phyloP scores from a whole-genome alignment of 106 monocot genomes.

The Platanthera zijinensis region DNA sequence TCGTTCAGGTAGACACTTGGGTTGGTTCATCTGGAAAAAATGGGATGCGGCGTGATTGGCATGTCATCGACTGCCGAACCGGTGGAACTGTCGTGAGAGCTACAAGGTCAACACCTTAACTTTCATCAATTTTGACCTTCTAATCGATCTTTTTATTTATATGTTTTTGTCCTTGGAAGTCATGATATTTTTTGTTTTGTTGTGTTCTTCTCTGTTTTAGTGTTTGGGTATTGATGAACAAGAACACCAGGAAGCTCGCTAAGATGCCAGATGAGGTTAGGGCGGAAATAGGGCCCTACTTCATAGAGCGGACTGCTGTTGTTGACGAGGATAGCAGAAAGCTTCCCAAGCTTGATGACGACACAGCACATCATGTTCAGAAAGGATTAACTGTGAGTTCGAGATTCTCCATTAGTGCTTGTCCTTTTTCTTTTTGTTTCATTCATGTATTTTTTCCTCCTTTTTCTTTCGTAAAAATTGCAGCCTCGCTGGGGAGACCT shows the following conservation, averaged over 20 bases:
- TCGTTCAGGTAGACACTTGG: slow-evolving; percentile 93
- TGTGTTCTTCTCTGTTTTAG: slow-evolving; percentile 17
- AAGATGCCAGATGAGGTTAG: slow-evolving; percentile 88
- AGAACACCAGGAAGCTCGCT: slow-evolving; percentile 53
- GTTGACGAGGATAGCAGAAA: slow-evolving; percentile 68
- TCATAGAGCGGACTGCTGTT: slow-evolving; percentile 49
- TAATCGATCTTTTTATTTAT: background rate
- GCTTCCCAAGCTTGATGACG: slow-evolving; percentile 61
- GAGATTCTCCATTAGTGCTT: background rate
- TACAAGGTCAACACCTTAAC: slow-evolving; percentile 40
- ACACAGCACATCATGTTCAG: slow-evolving; percentile 53
- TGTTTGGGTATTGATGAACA: slow-evolving; percentile 96
- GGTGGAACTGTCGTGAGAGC: slow-evolving; percentile 73
- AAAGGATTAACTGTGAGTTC: slow-evolving; percentile 64
- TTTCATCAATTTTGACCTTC: background rate
- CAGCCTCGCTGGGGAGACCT: slow-evolving; percentile 93
- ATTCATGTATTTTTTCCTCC: background rate
- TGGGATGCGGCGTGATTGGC: slow-evolving; percentile 96
- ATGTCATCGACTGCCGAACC: slow-evolving; percentile 66
- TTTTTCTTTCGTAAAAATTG: background rate
- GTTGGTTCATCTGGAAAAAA: slow-evolving; percentile 82
- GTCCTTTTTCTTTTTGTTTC: background rate
- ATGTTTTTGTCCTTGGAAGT: background rate
- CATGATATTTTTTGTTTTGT: slow-evolving; percentile 6
- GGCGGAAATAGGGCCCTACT: slow-evolving; percentile 66